These are phyloP conservation scores for Calonectria multiphialidica DNA, from an alignment of 2,329 filamentous ascomycete species.

Conservation along the genomic window DNA sequence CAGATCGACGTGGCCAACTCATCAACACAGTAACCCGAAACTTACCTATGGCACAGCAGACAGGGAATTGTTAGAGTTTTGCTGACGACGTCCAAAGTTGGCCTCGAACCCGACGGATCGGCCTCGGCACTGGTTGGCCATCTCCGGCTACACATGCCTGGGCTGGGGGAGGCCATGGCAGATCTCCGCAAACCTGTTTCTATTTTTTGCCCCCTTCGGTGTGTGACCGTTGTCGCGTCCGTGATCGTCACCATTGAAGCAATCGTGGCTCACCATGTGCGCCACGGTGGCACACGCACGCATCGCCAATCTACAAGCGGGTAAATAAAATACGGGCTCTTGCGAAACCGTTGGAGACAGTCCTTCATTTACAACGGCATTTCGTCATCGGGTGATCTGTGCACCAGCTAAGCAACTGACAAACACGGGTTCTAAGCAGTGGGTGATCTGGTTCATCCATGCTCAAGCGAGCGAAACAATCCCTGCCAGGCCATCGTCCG, in stretches of 20 bases:
- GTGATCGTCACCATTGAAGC: not conserved
- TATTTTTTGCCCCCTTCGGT: not conserved
- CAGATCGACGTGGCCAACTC: not conserved
- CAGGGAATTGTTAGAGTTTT: not conserved
- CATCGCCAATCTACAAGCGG: not conserved
- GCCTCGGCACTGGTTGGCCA: constrained; percentile 1
- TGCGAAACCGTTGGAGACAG: not conserved
- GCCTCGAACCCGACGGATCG: not conserved
- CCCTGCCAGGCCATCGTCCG: not conserved
- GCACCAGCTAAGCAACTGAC: not conserved
- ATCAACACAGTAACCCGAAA: not conserved
- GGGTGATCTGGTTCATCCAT: not conserved
- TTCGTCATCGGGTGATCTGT: constrained; percentile 17
- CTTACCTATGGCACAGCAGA: not conserved
- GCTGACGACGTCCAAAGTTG: not conserved
- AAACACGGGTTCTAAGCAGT: not conserved
- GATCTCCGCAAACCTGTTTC: constrained; percentile 20
- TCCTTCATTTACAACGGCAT: not conserved
- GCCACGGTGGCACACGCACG: not conserved
- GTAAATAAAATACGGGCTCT: not conserved
- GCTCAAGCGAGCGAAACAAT: not conserved
- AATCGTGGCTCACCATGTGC: not conserved
- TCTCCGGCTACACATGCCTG: not conserved
- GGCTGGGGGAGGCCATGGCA: not conserved
- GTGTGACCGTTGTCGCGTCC: not conserved